phyloP scores from a whole-genome alignment of 805 yeast genomes.

The Candida oleophila region DNA sequence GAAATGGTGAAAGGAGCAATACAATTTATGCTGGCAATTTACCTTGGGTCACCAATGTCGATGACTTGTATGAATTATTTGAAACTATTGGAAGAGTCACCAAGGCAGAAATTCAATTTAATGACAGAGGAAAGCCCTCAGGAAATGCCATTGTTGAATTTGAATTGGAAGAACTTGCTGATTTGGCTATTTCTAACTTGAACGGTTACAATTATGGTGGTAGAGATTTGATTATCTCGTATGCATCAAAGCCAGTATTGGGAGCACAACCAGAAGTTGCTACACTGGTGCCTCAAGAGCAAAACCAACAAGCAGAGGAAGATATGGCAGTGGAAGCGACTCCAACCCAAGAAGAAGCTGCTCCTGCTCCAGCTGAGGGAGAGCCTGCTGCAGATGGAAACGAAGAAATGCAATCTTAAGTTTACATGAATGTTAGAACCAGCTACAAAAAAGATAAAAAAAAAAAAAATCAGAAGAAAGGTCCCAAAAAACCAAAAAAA shows the following conservation, averaged over 20 bases:
- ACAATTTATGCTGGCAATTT: slow-evolving; percentile 69
- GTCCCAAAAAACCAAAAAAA: background rate
- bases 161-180: slow-evolving; percentile 64
- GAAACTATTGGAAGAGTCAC: slow-evolving; percentile 77
- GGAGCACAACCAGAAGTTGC: background rate
- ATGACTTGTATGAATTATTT: slow-evolving; percentile 81
- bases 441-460: background rate
- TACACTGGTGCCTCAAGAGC: background rate
- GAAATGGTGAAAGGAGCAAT: slow-evolving; percentile 51
- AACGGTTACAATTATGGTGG: slow-evolving; percentile 84
- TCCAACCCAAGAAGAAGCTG: background rate
- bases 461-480: background rate
- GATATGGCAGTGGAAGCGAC: background rate
- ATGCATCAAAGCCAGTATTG: slow-evolving; percentile 40
- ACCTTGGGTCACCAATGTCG: slow-evolving; percentile 86
- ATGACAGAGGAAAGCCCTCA: slow-evolving; percentile 59
- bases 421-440: background rate
- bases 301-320: background rate
- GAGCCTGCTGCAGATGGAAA: slow-evolving; percentile 1
- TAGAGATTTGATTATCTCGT: slow-evolving; percentile 66
- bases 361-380: slow-evolving; percentile 2
- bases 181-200: slow-evolving; percentile 69
- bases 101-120: slow-evolving; percentile 71
- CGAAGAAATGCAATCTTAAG: background rate
- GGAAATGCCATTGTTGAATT: slow-evolving; percentile 88